These are phyloP conservation scores for Ascochyta lentis DNA, from an alignment of 2,329 filamentous ascomycete genomes.

Conservation along the genomic window DNA sequence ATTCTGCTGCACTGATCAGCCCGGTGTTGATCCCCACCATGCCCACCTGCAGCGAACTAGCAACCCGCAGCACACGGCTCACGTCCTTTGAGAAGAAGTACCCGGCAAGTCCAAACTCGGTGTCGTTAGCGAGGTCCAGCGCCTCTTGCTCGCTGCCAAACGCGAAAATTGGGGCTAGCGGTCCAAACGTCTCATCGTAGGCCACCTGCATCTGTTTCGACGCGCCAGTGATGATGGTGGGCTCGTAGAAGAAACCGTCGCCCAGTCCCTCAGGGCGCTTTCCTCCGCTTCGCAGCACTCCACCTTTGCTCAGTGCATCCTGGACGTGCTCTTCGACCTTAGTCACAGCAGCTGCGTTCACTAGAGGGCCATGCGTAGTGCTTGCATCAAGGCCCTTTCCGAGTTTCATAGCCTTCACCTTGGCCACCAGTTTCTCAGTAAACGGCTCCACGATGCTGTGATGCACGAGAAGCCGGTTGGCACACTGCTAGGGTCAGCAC, in stretches of 20 bases:
- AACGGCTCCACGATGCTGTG: slow-evolving; percentile 46
- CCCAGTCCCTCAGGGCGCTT: no score
- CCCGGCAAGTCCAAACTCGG: slow-evolving; percentile 55
- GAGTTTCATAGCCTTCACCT: no score
- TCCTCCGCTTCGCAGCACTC: no score
- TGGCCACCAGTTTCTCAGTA: slow-evolving; percentile 39
- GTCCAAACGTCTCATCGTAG: slow-evolving; percentile 67
- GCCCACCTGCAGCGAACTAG: slow-evolving; percentile 21
- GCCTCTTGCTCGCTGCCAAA: slow-evolving; percentile 69
- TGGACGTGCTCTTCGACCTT: no score
- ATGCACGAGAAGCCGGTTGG: slow-evolving; percentile 58
- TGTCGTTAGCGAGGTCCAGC: slow-evolving; percentile 62
- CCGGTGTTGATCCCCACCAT: slow-evolving; percentile 38
- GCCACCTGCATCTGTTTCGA: slow-evolving; percentile 22
- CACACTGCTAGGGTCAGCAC: no score
- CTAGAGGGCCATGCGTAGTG: slow-evolving; percentile 61
- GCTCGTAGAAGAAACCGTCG: slow-evolving; percentile 54
- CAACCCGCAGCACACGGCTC: slow-evolving; percentile 10
- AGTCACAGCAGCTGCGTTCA: slow-evolving; percentile 65
- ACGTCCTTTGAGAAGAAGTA: slow-evolving; percentile 19
- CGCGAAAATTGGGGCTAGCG: slow-evolving; percentile 63
- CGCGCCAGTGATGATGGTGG: slow-evolving; percentile 45
- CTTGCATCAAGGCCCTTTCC: slow-evolving; percentile 61
- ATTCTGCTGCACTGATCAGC: neutral
- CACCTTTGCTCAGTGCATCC: no score